Evolutionary conservation across 2,329 filamentous ascomycete species (phyloP), one percentile per base, ranked within the genome.

Genomic region (Arthrobotrys iridis): DNA sequence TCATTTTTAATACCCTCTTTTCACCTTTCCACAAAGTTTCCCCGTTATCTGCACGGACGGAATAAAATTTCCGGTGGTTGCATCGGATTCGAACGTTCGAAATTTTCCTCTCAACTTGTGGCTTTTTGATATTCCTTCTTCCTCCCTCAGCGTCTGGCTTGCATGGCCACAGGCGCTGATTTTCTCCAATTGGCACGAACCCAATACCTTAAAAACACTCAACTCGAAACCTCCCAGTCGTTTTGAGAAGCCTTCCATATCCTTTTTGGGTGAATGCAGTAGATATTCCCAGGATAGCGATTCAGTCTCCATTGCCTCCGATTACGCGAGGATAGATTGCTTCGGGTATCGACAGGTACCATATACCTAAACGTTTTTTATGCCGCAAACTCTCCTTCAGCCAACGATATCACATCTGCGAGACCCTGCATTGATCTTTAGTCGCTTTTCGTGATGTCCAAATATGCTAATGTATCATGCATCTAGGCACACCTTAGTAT

Each of bases 331-430:
- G 70, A 66, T 30, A 55, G 43, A 65, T 66, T 60, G n/a, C 22
- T 40, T 52, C 45, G 62, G 43, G 70, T 74, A 67, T 74, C 70
- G 46, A 37, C 30, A 74, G 46, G 70, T 74, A 67, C 59, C 45
- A 18, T 41, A 33, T 45, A 52, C 35, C 58, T 59, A 26, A 41
- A 37, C 59, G 30, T 43, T 30, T 33, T 43, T 43, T 43, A 26
- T 41, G 40, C 46, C 22, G 37, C 35, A 68, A 73, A 73, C 43
- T 59, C 68, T 73, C 68, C 68, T 52, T 73, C 33, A 22, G 48
- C 22, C 52, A n/a, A 60, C 68, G 68, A 73, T 73, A 60, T 60
- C 48, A 66, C 60, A 62, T n/a, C 58, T 59, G 67, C 41, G 40
- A 73, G 60, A 55, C 52, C 68, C 59, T 73, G 68, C 68, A 73